Base-by-base conservation (phyloP, 1,139 yeast genomes). In the Arxiozyma bovina region DNA sequence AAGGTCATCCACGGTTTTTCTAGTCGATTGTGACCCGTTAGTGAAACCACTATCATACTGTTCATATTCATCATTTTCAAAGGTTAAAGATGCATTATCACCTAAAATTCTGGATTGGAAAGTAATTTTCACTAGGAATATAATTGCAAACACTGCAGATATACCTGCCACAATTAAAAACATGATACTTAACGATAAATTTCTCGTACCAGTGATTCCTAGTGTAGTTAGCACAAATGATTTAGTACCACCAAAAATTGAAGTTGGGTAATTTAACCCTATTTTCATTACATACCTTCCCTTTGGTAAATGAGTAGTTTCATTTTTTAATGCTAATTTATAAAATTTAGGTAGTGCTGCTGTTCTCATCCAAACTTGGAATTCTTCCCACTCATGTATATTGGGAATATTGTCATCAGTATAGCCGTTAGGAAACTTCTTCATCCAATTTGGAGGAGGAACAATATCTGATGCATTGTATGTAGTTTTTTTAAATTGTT, bases 291-390 rank as follows among this genome's bases (percentile, higher is more conserved):
- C 82, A 70, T 93, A 93, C 5, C 77, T 77, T 22, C 99, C 99
- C 6, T 75, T 71, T 7, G 71, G 67, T 63, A 93, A 72, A 3
- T 74, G 69, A 41, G 80, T 81, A 48, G 83, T 69, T 68, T 89
- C 95, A 68, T 91, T 91, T 67, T 96, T 81, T 60, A 83, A 75
- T 3, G 86, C 89, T 67, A 93, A 74, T 70, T 90, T 90, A 65
- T 87, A 82, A 67, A 94, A 93, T 38, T 82, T 82, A 11, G 98
- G 85, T 58, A 94, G 77, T 0, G 93, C 98, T 3, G 97, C 85
- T 2, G 98, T 85, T 64, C 90, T 83, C 97, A 93, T 91, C 99
- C 99, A 93, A 69, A 91, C 93, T 72, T 93, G 98, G 68, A 93
- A 83, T 64, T 88, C 89, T 58, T 77, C 81, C 93, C 94, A 85